Conservation (phyloP, 1,284 basidiomycete species). For the Ustilago shanxiensis region DNA sequence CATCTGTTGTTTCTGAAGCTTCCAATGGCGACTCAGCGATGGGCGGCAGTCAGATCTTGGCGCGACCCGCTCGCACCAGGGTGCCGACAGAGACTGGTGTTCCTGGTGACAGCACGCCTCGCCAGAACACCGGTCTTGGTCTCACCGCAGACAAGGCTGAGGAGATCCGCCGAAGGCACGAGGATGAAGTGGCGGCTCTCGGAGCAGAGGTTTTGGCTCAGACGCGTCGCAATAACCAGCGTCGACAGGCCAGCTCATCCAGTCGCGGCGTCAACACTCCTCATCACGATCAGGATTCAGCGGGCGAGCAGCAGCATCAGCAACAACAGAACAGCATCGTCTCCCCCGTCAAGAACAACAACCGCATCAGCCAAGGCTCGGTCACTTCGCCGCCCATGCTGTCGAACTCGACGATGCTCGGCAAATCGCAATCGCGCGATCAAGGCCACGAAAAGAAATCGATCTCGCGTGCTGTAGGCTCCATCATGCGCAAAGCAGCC, state of each 20-base stretch:
- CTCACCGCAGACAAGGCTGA: slow-evolving; percentile 54
- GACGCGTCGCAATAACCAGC: slow-evolving; percentile 53
- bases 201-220: slow-evolving; percentile 63
- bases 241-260: slow-evolving; percentile 34
- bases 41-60: slow-evolving; percentile 21
- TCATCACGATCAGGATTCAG: slow-evolving; percentile 19
- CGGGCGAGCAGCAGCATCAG: slow-evolving; percentile 18
- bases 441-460: slow-evolving; percentile 31
- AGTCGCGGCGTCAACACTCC: slow-evolving; percentile 17
- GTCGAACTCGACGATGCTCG: slow-evolving; percentile 15
- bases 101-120: slow-evolving; percentile 36
- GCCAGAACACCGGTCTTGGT: slow-evolving; percentile 45
- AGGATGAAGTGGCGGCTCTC: slow-evolving; percentile 64
- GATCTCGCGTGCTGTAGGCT: slow-evolving; percentile 43
- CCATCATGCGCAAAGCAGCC: slow-evolving; percentile 46
- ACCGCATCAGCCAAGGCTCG: slow-evolving; percentile 11
- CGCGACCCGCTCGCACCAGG: slow-evolving; percentile 14
- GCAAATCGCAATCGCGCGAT: slow-evolving; percentile 41
- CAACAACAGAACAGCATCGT: background rate
- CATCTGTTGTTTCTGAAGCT: slow-evolving; percentile 27
- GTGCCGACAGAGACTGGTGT: slow-evolving; percentile 11
- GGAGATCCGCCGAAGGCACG: slow-evolving; percentile 63
- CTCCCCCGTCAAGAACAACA: slow-evolving; percentile 19
- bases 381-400: slow-evolving; percentile 10
- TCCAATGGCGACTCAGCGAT: slow-evolving; percentile 15